Evolutionary conservation across 2,329 filamentous ascomycete genomes (phyloP).

Genomic region (Fusarium sp.): DNA sequence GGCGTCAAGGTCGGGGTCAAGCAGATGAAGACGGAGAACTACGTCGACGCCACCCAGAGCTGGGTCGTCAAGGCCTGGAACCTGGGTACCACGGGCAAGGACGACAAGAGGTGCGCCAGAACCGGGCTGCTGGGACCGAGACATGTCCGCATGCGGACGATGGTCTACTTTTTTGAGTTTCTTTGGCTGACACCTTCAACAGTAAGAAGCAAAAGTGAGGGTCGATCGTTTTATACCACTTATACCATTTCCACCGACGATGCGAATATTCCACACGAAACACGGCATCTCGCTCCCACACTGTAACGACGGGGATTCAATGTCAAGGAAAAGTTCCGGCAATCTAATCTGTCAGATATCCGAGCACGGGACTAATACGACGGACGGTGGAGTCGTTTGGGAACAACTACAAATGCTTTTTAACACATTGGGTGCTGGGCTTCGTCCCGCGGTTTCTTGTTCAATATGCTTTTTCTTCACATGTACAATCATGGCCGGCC

Average conservation of each 20-base stretch:
- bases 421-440: not conserved
- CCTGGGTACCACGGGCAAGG: conserved; percentile 54
- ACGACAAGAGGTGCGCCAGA: conserved; percentile 32
- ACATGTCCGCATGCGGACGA: not conserved
- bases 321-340: not conserved
- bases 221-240: not conserved
- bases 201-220: conserved; percentile 44
- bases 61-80: conserved; percentile 77
- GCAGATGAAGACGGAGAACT: conserved; percentile 75
- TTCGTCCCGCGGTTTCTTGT: not conserved
- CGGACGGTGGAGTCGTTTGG: not conserved
- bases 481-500: not conserved
- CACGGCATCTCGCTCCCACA: not conserved
- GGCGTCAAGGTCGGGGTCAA: conserved; percentile 79
- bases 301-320: not conserved
- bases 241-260: not conserved
- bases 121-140: not conserved
- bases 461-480: not conserved
- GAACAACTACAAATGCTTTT: not conserved
- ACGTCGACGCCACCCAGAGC: conserved; percentile 79
- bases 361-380: not conserved
- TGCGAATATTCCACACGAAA: conserved; percentile 2
- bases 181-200: conserved; percentile 21
- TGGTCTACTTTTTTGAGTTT: not conserved
- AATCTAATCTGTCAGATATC: not conserved